Evolutionary conservation across 441 rosid genomes (phyloP).

Genomic region (Mallotus japonicus): DNA sequence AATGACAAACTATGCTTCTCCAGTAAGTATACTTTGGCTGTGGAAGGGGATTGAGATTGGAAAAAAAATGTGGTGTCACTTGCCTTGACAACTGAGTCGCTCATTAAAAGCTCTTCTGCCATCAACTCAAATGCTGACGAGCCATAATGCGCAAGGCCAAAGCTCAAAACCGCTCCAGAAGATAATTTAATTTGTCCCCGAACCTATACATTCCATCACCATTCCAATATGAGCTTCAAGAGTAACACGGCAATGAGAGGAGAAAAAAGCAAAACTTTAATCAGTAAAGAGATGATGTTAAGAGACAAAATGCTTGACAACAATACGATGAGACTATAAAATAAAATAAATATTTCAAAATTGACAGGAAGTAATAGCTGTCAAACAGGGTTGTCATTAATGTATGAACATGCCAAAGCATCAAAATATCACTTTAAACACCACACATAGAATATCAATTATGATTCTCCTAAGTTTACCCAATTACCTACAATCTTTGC

Average conservation of each 20-base stretch:
- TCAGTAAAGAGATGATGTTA: neutral
- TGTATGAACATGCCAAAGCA: neutral
- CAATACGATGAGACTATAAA: neutral
- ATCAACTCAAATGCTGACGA: constrained; percentile 85
- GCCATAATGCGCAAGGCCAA: constrained; percentile 79
- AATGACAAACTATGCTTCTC: neutral
- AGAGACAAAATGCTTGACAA: neutral
- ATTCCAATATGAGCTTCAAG: neutral
- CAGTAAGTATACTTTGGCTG: neutral
- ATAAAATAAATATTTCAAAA: neutral
- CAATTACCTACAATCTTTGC: neutral
- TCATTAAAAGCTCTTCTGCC: constrained; percentile 86
- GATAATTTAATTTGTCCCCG: constrained; percentile 68
- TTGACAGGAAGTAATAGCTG: neutral
- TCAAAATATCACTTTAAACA: neutral
- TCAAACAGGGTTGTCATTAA: neutral
- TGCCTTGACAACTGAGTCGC: constrained; percentile 79
- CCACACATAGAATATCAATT: neutral
- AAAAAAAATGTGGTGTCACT: constrained; percentile 16
- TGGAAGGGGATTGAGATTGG: neutral
- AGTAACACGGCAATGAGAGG: neutral
- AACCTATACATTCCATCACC: constrained; percentile 33
- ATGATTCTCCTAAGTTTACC: neutral
- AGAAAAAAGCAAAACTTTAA: neutral
- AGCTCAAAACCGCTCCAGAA: constrained; percentile 65